phyloP scores from a whole-genome alignment of 2,329 filamentous ascomycete genomes.

The Pestalotiopsis sp. region DNA sequence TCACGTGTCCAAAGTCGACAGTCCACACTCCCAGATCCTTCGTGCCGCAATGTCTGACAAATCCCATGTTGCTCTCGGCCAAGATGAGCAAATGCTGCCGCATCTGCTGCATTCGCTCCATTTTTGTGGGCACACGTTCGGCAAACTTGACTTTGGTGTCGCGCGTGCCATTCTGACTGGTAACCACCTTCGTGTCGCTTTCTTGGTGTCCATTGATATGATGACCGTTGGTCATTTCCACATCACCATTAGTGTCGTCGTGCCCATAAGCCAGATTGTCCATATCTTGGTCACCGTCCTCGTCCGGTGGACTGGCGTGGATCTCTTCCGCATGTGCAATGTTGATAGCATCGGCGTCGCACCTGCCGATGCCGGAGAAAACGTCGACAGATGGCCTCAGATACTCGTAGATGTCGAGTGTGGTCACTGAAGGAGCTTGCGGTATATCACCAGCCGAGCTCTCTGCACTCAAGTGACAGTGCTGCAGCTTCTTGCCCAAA shows the following conservation, averaged over 20 bases:
- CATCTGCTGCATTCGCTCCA: conserved; percentile 57
- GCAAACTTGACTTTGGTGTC: conserved; percentile 53
- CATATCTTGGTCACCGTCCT: conserved; percentile 28
- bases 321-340: conserved; percentile 50
- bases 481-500: conserved; percentile 66
- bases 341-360: conserved; percentile 38
- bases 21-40: conserved; percentile 73
- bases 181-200: conserved; percentile 9
- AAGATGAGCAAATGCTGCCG: conserved; percentile 74
- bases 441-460: conserved; percentile 36
- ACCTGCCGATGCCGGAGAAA: conserved; percentile 57
- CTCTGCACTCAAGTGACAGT: conserved; percentile 62
- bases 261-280: conserved; percentile 33
- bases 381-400: conserved; percentile 54
- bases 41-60: conserved; percentile 66
- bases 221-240: conserved; percentile 13
- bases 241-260: conserved; percentile 35
- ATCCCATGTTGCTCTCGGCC: conserved; percentile 66
- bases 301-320: conserved; percentile 33
- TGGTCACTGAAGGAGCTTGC: conserved; percentile 44
- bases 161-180: conserved; percentile 24
- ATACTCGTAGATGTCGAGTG: conserved; percentile 55
- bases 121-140: conserved; percentile 40
- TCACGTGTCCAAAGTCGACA: conserved; percentile 76
- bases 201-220: conserved; percentile 28